Conservation (phyloP, 2,329 filamentous ascomycete species). For the Teratosphaeria nubilosa region DNA sequence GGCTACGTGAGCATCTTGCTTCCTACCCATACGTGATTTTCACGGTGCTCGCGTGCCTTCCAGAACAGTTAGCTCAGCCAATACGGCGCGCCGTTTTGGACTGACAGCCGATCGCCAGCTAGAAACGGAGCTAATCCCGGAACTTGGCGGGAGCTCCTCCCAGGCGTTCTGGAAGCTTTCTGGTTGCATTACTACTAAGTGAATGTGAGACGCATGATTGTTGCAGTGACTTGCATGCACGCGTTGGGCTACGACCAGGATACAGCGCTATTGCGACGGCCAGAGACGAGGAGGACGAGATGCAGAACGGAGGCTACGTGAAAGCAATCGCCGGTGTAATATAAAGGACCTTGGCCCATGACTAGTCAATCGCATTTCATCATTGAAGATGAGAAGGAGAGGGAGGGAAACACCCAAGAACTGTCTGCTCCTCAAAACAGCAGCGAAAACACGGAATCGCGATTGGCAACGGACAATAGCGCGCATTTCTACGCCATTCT, state of each 20-base stretch:
- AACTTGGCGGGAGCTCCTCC: background rate
- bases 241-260: background rate
- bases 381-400: background rate
- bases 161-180: background rate
- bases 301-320: background rate
- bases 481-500: background rate
- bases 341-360: background rate
- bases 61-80: background rate
- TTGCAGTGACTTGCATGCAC: background rate
- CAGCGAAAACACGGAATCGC: background rate
- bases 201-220: background rate
- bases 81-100: background rate
- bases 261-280: background rate
- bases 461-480: background rate
- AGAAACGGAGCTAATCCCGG: background rate
- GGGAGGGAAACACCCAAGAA: background rate
- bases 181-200: background rate
- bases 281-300: background rate
- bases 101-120: background rate
- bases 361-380: background rate
- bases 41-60: background rate
- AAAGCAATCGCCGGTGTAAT: background rate
- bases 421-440: background rate
- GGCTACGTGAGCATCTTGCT: too few species aligned
- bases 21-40: too few species aligned